Base-by-base conservation (phyloP, 2,329 filamentous ascomycete species). In the Fusarium sp. region DNA sequence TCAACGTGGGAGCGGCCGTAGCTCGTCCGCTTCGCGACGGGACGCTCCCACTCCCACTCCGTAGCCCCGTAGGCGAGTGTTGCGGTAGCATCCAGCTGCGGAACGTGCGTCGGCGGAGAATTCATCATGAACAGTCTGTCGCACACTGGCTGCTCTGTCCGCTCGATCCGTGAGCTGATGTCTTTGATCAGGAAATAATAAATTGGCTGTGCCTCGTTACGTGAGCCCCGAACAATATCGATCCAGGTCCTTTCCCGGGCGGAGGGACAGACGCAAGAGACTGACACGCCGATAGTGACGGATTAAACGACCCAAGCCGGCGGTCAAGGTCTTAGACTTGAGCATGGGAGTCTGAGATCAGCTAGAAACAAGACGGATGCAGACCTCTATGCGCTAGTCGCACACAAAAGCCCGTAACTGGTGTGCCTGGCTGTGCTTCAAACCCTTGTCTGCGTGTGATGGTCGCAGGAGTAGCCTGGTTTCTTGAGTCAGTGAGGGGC, bases 1-100 rank as follows among this genome's bases (percentile, higher is more conserved):
- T 66, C 67, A 76, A 74, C 62, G 62, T 74, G 66, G 66, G 64
- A 70, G 68, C 52, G 66, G 61, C 52, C 52, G 59, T 37, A 50
- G 59, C 58, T 74, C 60, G 67, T 63, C 72, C 61, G 64, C 64
- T 50, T 60, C 72, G 72, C 65, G 62, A 74, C 72, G 72, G 72
- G 65, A 67, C 68, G 71, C 64, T 75, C 68, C 72, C 65, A 62
- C 64, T 75, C 64, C 72, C 69, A 62, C 43, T 62, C 60, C 64
- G 37, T 18, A 71, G 48, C 48, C 10, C 50, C 32, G 60, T 66
- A 62, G 41, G 72, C 61, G 65, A 75, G 45, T 35, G 62, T 61
- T 54, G 59, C 62, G 23, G 41, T 37, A 37, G 63, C 63, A 62
- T 69, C 57, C 50, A 58, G 32, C 48, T 57, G 65, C 52, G 48